These are phyloP conservation scores for Penicillium sclerotigenum DNA, from an alignment of 2,329 filamentous ascomycete genomes.

Conservation along the genomic window DNA sequence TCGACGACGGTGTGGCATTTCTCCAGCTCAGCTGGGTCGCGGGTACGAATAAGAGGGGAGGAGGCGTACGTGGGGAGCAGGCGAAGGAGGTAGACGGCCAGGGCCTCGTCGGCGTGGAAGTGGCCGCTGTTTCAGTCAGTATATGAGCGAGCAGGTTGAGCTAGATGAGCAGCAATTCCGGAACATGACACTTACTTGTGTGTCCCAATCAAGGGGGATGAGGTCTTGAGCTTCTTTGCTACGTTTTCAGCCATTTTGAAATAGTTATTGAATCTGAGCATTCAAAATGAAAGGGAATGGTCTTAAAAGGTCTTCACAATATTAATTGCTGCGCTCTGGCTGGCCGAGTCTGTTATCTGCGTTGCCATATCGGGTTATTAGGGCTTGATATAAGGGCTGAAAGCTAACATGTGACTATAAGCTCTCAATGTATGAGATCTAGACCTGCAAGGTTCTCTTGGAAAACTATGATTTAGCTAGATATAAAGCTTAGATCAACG, in stretches of 20 bases:
- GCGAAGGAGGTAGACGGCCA: conserved; percentile 93
- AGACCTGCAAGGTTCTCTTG: background rate
- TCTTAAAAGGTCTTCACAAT: conserved; percentile 5
- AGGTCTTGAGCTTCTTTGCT: conserved; percentile 80
- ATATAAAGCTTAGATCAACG: background rate
- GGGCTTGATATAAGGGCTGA: conserved; percentile 14
- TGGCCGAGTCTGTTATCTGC: conserved; percentile 18
- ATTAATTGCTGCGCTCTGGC: conserved; percentile 19
- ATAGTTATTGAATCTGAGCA: conserved; percentile 42
- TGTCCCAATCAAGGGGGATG: conserved; percentile 73
- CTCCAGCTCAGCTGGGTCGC: conserved; percentile 73
- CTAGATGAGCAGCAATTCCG: background rate
- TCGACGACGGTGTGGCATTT: conserved; percentile 94
- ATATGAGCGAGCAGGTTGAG: background rate
- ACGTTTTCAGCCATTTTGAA: conserved; percentile 64
- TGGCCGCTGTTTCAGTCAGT: conserved; percentile 60
- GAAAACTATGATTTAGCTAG: background rate
- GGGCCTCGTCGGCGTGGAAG: conserved; percentile 97
- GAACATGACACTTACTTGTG: conserved; percentile 61
- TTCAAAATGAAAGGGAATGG: conserved; percentile 14
- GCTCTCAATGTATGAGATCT: background rate
- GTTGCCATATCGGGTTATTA: conserved; percentile 20
- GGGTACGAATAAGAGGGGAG: conserved; percentile 76
- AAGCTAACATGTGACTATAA: background rate
- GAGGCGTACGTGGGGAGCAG: conserved; percentile 75